phyloP scores from a whole-genome alignment of 1,284 basidiomycete genomes.

The Malassezia brasiliensis region DNA sequence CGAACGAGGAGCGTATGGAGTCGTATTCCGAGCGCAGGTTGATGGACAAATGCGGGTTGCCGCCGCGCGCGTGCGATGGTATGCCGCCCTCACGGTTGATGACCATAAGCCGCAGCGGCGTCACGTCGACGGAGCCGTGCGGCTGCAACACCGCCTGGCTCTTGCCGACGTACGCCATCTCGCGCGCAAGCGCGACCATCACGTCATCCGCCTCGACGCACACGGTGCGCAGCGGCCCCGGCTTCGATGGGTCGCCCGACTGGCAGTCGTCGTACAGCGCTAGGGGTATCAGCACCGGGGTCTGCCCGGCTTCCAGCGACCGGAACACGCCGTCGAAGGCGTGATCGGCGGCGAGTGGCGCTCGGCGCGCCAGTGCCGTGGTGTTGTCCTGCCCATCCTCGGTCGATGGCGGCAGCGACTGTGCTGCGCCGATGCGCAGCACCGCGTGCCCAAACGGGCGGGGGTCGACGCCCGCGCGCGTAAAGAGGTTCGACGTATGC shows the following conservation, averaged over 20 bases:
- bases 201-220: conserved; percentile 84
- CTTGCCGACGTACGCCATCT: conserved; percentile 57
- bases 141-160: neutral
- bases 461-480: conserved; percentile 71
- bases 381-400: neutral
- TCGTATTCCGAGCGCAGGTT: conserved; percentile 81
- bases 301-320: conserved; percentile 80
- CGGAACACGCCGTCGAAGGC: conserved; percentile 53
- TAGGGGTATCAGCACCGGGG: conserved; percentile 89
- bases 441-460: conserved; percentile 58
- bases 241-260: neutral
- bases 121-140: conserved; percentile 44
- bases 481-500: conserved; percentile 66
- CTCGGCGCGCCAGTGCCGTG: neutral
- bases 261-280: conserved; percentile 71
- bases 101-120: conserved; percentile 79
- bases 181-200: conserved; percentile 73
- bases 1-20: conserved; percentile 78
- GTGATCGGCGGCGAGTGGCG: conserved; percentile 15
- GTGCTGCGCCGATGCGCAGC: conserved; percentile 26
- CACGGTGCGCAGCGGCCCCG: conserved; percentile 57
- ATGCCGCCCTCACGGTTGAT: conserved; percentile 95
- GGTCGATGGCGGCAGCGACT: neutral
- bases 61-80: conserved; percentile 88
- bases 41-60: conserved; percentile 88